Evolutionary conservation across 176 grass and related monocot genomes (phyloP), one percentile per base, ranked within the genome.

Genomic region (Thalia dealbata): DNA sequence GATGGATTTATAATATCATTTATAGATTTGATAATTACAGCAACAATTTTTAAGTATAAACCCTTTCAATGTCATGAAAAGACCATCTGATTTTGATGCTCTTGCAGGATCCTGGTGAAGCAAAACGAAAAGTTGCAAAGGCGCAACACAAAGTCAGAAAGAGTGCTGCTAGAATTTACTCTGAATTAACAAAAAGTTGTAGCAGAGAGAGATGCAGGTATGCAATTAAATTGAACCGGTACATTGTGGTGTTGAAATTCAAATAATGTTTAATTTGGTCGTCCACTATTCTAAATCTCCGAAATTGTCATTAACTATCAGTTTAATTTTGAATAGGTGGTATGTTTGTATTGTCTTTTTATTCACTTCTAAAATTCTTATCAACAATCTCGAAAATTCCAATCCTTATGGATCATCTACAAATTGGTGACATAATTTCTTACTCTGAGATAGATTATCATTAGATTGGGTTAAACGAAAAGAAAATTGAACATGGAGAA

Each of bases 141-240:
- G 82, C 79, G 79, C 55, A 79, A 79, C 42, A 54, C 66, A 86
- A 99, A 91, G 76, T 69, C 88, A 72, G 95, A 99, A 69, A 91
- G 87, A 72, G 95, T 91, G 74, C 26, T 93, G 58, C 76, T 97
- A 82, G 87, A 91, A 76, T 83, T 97, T 73, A 88, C 85, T 64
- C 84, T 88, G 79, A 64, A 85, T 52, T 97, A 93, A 76, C 90
- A 97, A 75, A 82, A 76, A 85, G 90, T 86, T 19, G 73, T 91
- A 44, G 83, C 87, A 79, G 90, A 97, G 75, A 93, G 87, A 79
- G 95, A 97, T 77, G 90, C 95, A 75, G 95, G 95, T 82, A 74
- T 81, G 82, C 80, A 76, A 79, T 70, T 71, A 38, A 38, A 38
- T 38, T 38, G 4, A 38, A 38, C 32, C 4, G 32, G 4, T 4